A percentile compares a stretch with the other conserved stretches of the same genome.
These are phyloP conservation scores for Suillus discolor DNA, from an alignment of 768 basidiomycete species.

Conservation along the genomic window DNA sequence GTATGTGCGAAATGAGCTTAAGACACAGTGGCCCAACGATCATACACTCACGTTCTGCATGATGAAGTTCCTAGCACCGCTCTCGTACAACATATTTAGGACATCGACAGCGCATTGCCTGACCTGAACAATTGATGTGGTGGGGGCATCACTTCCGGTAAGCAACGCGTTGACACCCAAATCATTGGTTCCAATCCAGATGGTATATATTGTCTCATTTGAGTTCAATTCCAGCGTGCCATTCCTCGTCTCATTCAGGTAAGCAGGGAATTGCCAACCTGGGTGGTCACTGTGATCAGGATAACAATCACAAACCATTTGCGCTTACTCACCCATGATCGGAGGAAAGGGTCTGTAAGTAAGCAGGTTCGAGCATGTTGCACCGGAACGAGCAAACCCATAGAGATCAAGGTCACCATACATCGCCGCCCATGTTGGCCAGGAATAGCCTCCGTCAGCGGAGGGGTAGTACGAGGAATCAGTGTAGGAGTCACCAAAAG, in stretches of 20 bases:
- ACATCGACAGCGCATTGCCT: slow-evolving; percentile 61
- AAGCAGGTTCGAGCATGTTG: slow-evolving; percentile 65
- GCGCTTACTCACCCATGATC: slow-evolving; percentile 51
- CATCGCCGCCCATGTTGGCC: slow-evolving; percentile 62
- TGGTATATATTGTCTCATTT: slow-evolving; percentile 57
- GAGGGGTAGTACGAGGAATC: slow-evolving; percentile 44
- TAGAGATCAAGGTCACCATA: slow-evolving; percentile 55
- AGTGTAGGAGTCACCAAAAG: slow-evolving; percentile 70
- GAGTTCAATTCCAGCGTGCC: slow-evolving; percentile 42
- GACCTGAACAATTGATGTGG: slow-evolving; percentile 60
- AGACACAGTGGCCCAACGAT: neutral
- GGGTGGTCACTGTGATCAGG: neutral
- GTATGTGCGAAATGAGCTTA: neutral
- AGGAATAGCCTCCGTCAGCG: slow-evolving; percentile 48
- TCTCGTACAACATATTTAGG: slow-evolving; percentile 55
- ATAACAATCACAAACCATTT: no score
- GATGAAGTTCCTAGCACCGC: slow-evolving; percentile 66
- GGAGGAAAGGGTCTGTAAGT: slow-evolving; percentile 61
- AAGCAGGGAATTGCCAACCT: slow-evolving; percentile 45
- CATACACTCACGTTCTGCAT: slow-evolving; percentile 60
- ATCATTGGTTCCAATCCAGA: slow-evolving; percentile 74
- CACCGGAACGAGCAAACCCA: slow-evolving; percentile 63
- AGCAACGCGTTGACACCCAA: slow-evolving; percentile 57
- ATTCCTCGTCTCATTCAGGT: slow-evolving; percentile 45
- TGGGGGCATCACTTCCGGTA: slow-evolving; percentile 46